phyloP scores from a whole-genome alignment of 2,329 filamentous ascomycete genomes.

The Arthrobotrys sinensis region DNA sequence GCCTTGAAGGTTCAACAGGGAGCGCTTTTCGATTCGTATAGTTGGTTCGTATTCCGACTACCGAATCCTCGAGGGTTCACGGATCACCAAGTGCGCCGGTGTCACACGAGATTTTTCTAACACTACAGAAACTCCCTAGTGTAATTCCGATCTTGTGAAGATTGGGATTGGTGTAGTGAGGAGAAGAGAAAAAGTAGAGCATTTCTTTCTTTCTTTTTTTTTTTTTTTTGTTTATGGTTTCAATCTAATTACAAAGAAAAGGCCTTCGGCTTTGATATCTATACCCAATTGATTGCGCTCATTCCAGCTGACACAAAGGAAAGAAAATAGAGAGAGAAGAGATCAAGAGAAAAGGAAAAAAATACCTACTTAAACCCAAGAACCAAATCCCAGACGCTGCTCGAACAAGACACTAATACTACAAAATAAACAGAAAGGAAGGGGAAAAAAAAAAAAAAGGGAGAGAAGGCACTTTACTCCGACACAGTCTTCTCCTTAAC shows the following conservation, averaged over 20 bases:
- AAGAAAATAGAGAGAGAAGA: slow-evolving; percentile 23
- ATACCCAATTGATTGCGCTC: slow-evolving; percentile 30
- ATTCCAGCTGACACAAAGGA: slow-evolving; percentile 23
- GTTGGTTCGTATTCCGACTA: slow-evolving; percentile 30
- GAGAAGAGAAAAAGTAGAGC: slow-evolving; percentile 20
- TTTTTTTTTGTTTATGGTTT: slow-evolving; percentile 7
- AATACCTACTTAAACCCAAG: slow-evolving; percentile 5
- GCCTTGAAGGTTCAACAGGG: slow-evolving; percentile 1
- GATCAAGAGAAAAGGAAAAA: neutral
- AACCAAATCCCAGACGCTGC: slow-evolving; percentile 15
- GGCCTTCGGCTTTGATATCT: slow-evolving; percentile 3
- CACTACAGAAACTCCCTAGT: neutral
- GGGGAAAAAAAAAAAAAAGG: neutral
- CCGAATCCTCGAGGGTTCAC: slow-evolving; percentile 10
- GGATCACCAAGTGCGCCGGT: slow-evolving; percentile 10
- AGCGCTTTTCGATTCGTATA: no score
- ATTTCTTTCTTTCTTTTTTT: neutral
- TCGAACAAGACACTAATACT: slow-evolving; percentile 15
- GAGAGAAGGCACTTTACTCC: neutral
- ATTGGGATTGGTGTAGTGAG: neutral
- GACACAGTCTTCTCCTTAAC: slow-evolving; percentile 37
- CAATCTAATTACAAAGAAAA: slow-evolving; percentile 29
- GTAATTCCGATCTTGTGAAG: slow-evolving; percentile 7
- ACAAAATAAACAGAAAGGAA: slow-evolving; percentile 1
- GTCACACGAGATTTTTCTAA: slow-evolving; percentile 32